Percentiles rank a stretch among this genome's conserved stretches.
phyloP scores from a whole-genome alignment of 768 basidiomycete genomes.

The Amanita muscaria region DNA sequence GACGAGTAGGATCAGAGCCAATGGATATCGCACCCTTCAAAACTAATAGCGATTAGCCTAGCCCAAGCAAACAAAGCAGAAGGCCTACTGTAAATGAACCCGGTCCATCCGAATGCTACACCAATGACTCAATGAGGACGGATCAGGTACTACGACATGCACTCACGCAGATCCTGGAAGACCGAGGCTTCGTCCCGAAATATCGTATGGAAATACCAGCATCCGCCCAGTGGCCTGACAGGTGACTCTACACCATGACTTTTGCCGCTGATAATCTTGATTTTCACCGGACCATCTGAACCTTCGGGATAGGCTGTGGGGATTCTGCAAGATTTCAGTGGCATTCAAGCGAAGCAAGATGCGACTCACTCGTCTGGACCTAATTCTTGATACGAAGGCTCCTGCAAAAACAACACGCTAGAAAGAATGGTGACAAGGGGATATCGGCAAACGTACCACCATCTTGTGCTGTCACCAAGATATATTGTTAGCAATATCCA shows the following conservation, averaged over 20 bases:
- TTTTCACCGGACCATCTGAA: slow-evolving; percentile 51
- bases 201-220: slow-evolving; percentile 83
- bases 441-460: slow-evolving; percentile 31
- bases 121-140: not conserved
- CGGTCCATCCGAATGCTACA: slow-evolving; percentile 59
- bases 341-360: not conserved
- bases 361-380: slow-evolving; percentile 44
- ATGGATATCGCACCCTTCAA: slow-evolving; percentile 60
- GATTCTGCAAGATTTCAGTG: slow-evolving; percentile 35
- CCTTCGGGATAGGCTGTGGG: slow-evolving; percentile 70
- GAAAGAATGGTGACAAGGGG: not conserved
- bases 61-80: not conserved
- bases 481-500: slow-evolving; percentile 11
- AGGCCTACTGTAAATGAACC: slow-evolving; percentile 72
- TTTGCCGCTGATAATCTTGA: slow-evolving; percentile 86
- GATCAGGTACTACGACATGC: not conserved
- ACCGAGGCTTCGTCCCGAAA: slow-evolving; percentile 55
- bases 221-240: slow-evolving; percentile 85
- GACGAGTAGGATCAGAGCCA: slow-evolving; percentile 35
- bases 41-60: slow-evolving; percentile 27
- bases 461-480: slow-evolving; percentile 57
- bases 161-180: slow-evolving; percentile 79
- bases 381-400: slow-evolving; percentile 82
- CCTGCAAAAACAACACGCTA: slow-evolving; percentile 23
- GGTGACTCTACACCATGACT: slow-evolving; percentile 83